A percentile compares a stretch with the other conserved stretches of the same genome.
These are phyloP conservation scores for Zygoascus flipseniorum DNA, from an alignment of 805 yeast genomes.

Conservation along the genomic window DNA sequence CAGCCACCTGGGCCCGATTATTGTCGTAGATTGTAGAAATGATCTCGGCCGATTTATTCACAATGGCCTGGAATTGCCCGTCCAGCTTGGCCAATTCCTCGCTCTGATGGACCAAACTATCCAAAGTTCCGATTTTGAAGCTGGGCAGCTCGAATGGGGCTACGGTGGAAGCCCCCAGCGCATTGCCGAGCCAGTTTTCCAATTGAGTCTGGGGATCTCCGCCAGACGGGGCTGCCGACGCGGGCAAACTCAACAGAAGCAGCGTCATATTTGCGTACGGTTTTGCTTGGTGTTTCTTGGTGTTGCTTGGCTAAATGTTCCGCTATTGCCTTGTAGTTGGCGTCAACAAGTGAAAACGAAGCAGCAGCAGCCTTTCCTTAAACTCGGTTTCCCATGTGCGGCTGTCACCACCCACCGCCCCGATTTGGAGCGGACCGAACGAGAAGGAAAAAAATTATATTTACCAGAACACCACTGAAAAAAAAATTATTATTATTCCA, in stretches of 20 bases:
- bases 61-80: slow-evolving; percentile 59
- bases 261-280: slow-evolving; percentile 2
- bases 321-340: background rate
- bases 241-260: slow-evolving; percentile 45
- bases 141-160: slow-evolving; percentile 58
- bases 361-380: background rate
- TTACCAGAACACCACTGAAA: background rate
- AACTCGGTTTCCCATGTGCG: no score
- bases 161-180: slow-evolving; percentile 40
- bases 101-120: slow-evolving; percentile 79
- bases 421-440: background rate
- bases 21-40: slow-evolving; percentile 42
- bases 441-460: background rate
- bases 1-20: slow-evolving; percentile 35
- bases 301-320: background rate
- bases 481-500: slow-evolving; percentile 1
- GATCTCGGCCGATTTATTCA: slow-evolving; percentile 70
- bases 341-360: background rate
- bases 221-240: slow-evolving; percentile 32
- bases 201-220: slow-evolving; percentile 32
- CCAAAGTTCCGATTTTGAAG: slow-evolving; percentile 92
- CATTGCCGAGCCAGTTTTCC: slow-evolving; percentile 26
- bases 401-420: background rate
- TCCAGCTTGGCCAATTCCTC: slow-evolving; percentile 84
- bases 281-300: background rate